Base-by-base conservation (phyloP, 2,329 filamentous ascomycete genomes). In the Botryosphaeria dothidea region DNA sequence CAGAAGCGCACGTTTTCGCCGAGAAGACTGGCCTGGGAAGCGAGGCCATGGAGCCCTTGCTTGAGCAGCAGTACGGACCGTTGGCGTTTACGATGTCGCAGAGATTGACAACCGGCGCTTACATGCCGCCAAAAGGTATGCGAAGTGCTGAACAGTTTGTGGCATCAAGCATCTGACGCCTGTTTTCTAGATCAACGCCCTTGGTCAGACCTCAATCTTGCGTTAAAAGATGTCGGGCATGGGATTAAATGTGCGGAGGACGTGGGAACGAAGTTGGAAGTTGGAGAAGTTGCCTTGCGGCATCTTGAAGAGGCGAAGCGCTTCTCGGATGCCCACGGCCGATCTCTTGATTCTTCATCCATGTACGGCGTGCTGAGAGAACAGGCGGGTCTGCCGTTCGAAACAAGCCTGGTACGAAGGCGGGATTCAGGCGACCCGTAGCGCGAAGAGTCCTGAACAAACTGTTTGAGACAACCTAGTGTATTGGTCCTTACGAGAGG, bases 221-320 rank as follows among this genome's bases (percentile, higher is more conserved):
- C 82, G 0, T 75, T 85, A 7, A 85, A 86, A 65, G 84, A 86
- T 68, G 83, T 85, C 0, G 78, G 80, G 0, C 81, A 84, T 68
- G 83, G 82, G 0, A 77, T 85, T 13, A 71, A 72, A 5, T 76
- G 79, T 29, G 84, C 82, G 1, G 72, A 74, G 54, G 73, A 77
- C 1, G 72, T 71, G 0, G 82, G 81, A 0, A 68, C 79, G 23
- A 74, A 68, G 19, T 67, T 85, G 17, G 72, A 77, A 51, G 75
- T 82, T 21, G 82, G 75, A 0, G 78, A 83, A 62, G 69, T 82
- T 25, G 81, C 78, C 4, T 68, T 84, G 29, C 73, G 71, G 17
- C 79, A 83, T 66, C 69, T 85, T 45, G 68, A 73, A 29, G 75
- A 81, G 64, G 83, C 83, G 0, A 81, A 76, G 29, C 13, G 17